Evolutionary conservation across 768 basidiomycete species (phyloP).

Genomic region (Suillus weaverae): DNA sequence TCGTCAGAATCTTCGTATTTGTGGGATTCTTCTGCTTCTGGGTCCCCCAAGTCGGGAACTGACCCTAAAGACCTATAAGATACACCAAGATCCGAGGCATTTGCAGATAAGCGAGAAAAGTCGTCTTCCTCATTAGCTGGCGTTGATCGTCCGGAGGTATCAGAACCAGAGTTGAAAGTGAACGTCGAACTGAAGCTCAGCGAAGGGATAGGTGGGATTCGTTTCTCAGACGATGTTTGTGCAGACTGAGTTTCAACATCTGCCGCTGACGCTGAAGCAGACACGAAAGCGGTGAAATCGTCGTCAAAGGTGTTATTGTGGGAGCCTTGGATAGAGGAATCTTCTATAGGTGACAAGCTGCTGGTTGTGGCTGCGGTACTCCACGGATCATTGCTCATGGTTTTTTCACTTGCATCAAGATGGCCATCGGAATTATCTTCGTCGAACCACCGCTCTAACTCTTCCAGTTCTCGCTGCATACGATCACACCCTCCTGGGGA

Average conservation of each 20-base stretch:
- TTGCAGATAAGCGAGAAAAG: conserved; percentile 18
- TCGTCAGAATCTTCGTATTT: conserved; percentile 16
- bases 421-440: conserved; percentile 35
- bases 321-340: conserved; percentile 33
- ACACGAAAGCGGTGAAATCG: conserved; percentile 76
- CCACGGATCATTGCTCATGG: conserved; percentile 40
- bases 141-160: conserved; percentile 24
- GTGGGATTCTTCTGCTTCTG: conserved; percentile 34
- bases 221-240: conserved; percentile 5
- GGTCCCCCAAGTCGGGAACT: conserved; percentile 57
- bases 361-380: conserved; percentile 34
- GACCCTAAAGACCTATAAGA: conserved; percentile 58
- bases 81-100: conserved; percentile 14
- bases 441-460: conserved; percentile 63
- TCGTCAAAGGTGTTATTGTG: conserved; percentile 58
- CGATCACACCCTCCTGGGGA: conserved; percentile 29
- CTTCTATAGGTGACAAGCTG: conserved; percentile 23
- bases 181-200: conserved; percentile 30
- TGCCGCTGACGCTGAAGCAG: conserved; percentile 43
- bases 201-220: conserved; percentile 12
- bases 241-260: conserved; percentile 4
- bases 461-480: conserved; percentile 54
- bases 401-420: conserved; percentile 15
- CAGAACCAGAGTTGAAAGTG: conserved; percentile 20
- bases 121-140: conserved; percentile 25